A percentile compares a stretch with the other conserved stretches of the same genome.
Conservation (phyloP, 1,139 yeast species). For the Candida mesenterica region DNA sequence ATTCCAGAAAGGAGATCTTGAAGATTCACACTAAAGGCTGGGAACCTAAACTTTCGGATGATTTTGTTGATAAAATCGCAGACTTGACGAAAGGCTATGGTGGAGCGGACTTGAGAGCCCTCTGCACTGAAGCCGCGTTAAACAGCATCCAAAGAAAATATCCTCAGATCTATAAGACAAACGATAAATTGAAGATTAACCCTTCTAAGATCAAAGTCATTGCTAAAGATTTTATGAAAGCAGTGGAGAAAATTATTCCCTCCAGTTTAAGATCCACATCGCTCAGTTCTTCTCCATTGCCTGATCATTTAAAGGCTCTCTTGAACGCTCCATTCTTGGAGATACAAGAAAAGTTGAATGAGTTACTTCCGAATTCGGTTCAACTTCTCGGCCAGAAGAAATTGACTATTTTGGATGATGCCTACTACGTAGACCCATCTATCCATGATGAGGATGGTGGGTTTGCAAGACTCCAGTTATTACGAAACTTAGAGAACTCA, state of each 20-base stretch:
- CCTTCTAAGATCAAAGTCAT: slow-evolving; percentile 70
- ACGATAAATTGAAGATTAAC: slow-evolving; percentile 71
- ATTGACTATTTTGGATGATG: slow-evolving; percentile 64
- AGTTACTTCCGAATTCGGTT: slow-evolving; percentile 59
- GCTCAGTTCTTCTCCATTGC: slow-evolving; percentile 73
- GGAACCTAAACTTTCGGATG: slow-evolving; percentile 66
- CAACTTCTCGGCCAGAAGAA: slow-evolving; percentile 38
- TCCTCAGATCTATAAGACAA: slow-evolving; percentile 86
- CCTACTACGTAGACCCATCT: slow-evolving; percentile 61
- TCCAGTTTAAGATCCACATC: slow-evolving; percentile 87
- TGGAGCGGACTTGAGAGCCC: slow-evolving; percentile 94
- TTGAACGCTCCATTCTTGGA: slow-evolving; percentile 48
- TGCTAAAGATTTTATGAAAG: slow-evolving; percentile 86
- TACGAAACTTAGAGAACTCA: slow-evolving; percentile 57
- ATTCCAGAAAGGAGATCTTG: slow-evolving; percentile 75
- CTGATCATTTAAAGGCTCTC: slow-evolving; percentile 66
- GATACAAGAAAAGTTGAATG: slow-evolving; percentile 50
- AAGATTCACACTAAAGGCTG: slow-evolving; percentile 86
- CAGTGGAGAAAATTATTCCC: slow-evolving; percentile 85
- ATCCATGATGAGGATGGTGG: slow-evolving; percentile 62
- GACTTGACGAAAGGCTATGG: slow-evolving; percentile 92
- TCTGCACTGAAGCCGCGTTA: slow-evolving; percentile 94
- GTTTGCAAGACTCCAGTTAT: slow-evolving; percentile 62
- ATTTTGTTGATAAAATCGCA: slow-evolving; percentile 68
- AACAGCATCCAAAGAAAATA: slow-evolving; percentile 87